Conservation (phyloP, 371 early-diverging fungal species). For the Circinella umbellata region DNA sequence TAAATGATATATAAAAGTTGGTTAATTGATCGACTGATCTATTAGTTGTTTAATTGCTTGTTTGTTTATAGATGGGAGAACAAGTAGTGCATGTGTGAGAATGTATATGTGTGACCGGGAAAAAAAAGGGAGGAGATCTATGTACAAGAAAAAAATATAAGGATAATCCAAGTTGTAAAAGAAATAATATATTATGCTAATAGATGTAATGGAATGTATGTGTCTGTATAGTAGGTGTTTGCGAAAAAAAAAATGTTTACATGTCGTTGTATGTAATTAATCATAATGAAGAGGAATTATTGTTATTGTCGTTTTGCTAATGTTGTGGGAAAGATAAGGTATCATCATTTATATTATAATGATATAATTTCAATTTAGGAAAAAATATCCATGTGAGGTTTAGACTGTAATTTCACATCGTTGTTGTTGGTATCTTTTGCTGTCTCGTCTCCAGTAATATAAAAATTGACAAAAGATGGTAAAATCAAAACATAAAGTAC, state of each 20-base stretch:
- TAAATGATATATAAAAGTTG: too few relatives aligned
- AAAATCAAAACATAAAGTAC: constrained; percentile 60
- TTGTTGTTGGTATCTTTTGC: constrained; percentile 3
- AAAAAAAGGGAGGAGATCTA: neutral
- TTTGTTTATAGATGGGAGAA: too few relatives aligned
- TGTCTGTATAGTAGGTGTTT: too few relatives aligned
- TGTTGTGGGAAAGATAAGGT: neutral
- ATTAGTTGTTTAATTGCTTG: too few relatives aligned
- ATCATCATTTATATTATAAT: neutral
- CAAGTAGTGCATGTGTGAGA: too few relatives aligned
- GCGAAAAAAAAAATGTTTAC: too few relatives aligned
- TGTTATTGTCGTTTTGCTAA: too few relatives aligned
- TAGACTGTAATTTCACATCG: neutral
- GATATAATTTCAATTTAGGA: neutral
- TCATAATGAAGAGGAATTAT: too few relatives aligned
- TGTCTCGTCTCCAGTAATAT: constrained; percentile 18
- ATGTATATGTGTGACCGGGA: neutral
- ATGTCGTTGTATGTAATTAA: too few relatives aligned
- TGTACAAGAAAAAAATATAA: neutral
- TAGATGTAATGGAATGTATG: too few relatives aligned
- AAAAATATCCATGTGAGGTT: constrained; percentile 2
- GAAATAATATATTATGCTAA: neutral
- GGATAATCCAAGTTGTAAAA: neutral
- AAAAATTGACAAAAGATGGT: constrained; percentile 59
- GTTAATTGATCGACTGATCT: too few relatives aligned